Base-by-base conservation (phyloP, 805 yeast species). In the Schizosaccharomyces japonicus region DNA sequence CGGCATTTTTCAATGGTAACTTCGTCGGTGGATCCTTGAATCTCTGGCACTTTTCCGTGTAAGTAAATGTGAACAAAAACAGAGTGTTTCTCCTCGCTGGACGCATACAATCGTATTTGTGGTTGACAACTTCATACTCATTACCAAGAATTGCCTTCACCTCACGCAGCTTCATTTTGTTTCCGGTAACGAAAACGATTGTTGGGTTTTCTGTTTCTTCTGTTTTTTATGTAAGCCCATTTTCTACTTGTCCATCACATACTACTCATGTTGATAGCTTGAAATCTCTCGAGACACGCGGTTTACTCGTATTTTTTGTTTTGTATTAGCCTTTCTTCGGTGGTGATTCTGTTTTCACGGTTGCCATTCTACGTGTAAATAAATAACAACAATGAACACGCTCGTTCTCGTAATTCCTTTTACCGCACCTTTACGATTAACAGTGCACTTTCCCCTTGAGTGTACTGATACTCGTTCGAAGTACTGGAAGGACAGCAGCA, bases 21-120 rank as follows among this genome's bases (percentile, higher is more conserved):
- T 48, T 80, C 80, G 39, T 76, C 77, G 45, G 84, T 71, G 21
- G 87, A 63, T 28, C 95, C 98, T 63, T 90, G 99, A 44, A 90
- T 62, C 63, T 90, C 99, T 47, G 78, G 90, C 17, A 90, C 47
- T 45, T 21, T 5, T 15, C 8, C 19, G 7, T n/a, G 7, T 28
- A 6, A n/a, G n/a, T n/a, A n/a, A n/a, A n/a, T n/a, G n/a, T n/a
- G n/a, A n/a, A n/a, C n/a, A n/a, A n/a, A n/a, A n/a, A n/a, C n/a
- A n/a, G n/a, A n/a, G n/a, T n/a, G n/a, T n/a, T n/a, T n/a, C n/a
- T n/a, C n/a, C n/a, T n/a, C n/a, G n/a, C n/a, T 8, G 2, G 28
- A 10, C 13, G 13, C 47, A n/a, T 45, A 45, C 47, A 66, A 58
- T 90, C 99, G 29, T 92, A 59, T 29, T 75, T 67, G 51, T 71